A percentile compares a stretch with the other conserved stretches of the same genome.
Conservation (phyloP, 108 stramenopile species). For the Fragilariopsis cylindrus region DNA sequence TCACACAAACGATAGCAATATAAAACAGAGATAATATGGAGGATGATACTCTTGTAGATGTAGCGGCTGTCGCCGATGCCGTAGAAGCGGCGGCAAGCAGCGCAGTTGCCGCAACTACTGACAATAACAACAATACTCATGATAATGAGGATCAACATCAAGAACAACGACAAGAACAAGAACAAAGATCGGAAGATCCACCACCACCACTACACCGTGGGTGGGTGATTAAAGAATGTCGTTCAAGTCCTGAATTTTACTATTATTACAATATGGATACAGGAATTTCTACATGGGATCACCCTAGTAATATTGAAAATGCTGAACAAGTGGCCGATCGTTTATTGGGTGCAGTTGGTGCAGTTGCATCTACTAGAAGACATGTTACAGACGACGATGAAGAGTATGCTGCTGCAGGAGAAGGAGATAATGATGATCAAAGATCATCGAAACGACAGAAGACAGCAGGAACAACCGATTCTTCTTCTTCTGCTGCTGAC, state of each 20-base stretch:
- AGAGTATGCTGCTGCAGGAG: background rate
- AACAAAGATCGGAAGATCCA: conserved; percentile 1
- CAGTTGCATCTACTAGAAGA: background rate
- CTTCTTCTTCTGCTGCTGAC: conserved; percentile 8
- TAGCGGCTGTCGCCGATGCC: conserved; percentile 29
- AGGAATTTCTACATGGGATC: conserved; percentile 71
- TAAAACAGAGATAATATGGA: too few species aligned
- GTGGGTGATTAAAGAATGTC: conserved; percentile 63
- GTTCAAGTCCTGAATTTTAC: conserved; percentile 49
- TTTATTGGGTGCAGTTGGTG: conserved; percentile 1
- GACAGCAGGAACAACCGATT: conserved; percentile 20
- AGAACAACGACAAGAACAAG: background rate
- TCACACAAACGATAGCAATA: too few species aligned
- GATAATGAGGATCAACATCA: background rate
- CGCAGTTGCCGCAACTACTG: background rate
- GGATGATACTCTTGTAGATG: conserved; percentile 1
- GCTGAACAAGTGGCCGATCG: conserved; percentile 4
- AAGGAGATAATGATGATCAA: conserved; percentile 9
- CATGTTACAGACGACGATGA: background rate
- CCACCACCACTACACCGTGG: conserved; percentile 68
- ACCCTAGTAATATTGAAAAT: conserved; percentile 28
- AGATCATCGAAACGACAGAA: conserved; percentile 27
- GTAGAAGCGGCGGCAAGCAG: conserved; percentile 23
- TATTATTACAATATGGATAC: conserved; percentile 85
- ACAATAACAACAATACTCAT: background rate